Base-by-base conservation (phyloP, 75 land plant genomes). In the Pinus albicaulis region DNA sequence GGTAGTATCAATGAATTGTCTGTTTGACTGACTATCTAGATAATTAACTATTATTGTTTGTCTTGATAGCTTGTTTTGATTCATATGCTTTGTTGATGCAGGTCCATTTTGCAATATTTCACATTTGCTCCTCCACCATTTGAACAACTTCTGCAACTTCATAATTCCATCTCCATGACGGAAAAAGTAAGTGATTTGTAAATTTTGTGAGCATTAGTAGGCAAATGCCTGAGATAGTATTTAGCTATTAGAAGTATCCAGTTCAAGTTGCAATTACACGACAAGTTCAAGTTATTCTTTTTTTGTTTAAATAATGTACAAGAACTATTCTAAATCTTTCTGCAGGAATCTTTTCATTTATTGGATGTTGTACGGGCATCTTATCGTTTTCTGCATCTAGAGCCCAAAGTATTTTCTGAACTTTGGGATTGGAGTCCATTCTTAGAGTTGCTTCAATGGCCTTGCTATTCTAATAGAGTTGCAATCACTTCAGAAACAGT, bases 391-490 rank as follows among this genome's bases (percentile, higher is more conserved):
- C 83, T 95, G 22, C 70, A 81, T 53, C 8, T 91, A 77, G 94
- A 93, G 36, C 71, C 94, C 5, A 83, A 83, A 19, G 62, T 77
- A 23, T 93, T 95, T 76, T 82, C 88, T 41, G 86, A 76, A 36
- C 69, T 85, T 34, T 98, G 99, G 99, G 91, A 98, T 69, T 98
- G 99, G 99, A 91, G 96, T 26, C 89, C 87, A 74, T 87, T 98
- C 76, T 56, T 95, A 61, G 91, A 91, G 48, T 79, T 98, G 44
- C 63, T 89, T 59, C 84, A 82, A 38, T 73, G 76, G 61, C 55
- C 57, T 26, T 22, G 38, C 75, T 59, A 72, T 23, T 15, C 60
- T 8, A 44, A 53, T 60, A 64, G 31, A 55, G 71, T 56, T n/a
- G 8, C 17, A 14, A 71, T 48, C 44, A 44, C 25, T 7, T n/a